Base-by-base conservation (phyloP, 2,329 filamentous ascomycete genomes). In the Graphilbum fragrans region DNA sequence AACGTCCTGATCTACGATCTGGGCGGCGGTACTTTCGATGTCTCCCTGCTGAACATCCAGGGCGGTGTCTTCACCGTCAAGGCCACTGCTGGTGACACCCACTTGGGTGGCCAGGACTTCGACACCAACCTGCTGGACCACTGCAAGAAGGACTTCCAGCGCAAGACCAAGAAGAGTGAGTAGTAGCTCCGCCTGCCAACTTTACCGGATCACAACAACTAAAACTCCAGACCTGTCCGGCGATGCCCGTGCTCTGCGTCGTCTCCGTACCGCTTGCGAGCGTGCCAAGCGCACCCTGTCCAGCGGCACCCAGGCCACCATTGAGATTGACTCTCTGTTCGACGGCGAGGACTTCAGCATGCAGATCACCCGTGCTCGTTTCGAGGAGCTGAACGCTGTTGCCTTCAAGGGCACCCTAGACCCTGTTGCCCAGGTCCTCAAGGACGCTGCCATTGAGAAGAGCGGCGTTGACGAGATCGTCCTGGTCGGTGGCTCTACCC, bases 1-100 rank as follows among this genome's bases (percentile, higher is more conserved):
- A 94, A 96, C 64, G 90, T 98, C 59, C 78, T 98, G 54, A 96
- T 98, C 74, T 98, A 96, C 76, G 92, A 98, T 81, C 82, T 98
- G 50, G 92, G 92, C 78, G 92, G 92, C 78, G 92, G 92, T 78
- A 98, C 92, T 65, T 98, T 98, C 70, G 92, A 98, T 95, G 92
- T 98, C 22, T 96, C 92, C 50, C 86, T 96, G 54, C 79, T 98
- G 36, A 90, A 94, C 77, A 96, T 98, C 64, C 87, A 96, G 72
- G 88, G 90, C 62, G 92, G 92, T 76, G 92, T 98, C 58, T 98
- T 98, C 78, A 94, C 90, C 51, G 92, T 96, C 65, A 94, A 93
- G 80, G 88, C 90, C 49, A 96, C 92, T 46, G 88, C 90, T 58
- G 92, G 92, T 79, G 90, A 98, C 60, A 95, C 87, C 58, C 88